Evolutionary conservation across 345 rosid genomes (phyloP).

Genomic region (Psidium friedrichsthalianum): DNA sequence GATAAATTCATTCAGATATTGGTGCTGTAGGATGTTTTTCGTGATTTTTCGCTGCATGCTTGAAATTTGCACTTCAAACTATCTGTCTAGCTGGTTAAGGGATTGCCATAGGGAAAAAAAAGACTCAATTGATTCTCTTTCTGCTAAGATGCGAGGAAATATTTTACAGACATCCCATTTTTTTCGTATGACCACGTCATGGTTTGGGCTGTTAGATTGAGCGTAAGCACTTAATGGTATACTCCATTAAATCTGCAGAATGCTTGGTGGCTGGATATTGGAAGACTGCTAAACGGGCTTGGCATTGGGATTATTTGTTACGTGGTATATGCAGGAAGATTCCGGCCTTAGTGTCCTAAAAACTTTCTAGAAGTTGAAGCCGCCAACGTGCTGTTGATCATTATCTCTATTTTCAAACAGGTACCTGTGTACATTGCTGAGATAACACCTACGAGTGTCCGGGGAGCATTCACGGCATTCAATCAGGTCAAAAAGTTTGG

Average conservation of each 20-base stretch:
- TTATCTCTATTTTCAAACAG: not conserved
- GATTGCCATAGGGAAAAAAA: not conserved
- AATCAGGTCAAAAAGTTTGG: conserved; percentile 4
- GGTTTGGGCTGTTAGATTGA: not conserved
- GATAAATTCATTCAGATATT: not conserved
- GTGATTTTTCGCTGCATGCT: not conserved
- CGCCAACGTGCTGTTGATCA: not conserved
- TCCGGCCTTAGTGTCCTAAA: not conserved
- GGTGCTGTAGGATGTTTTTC: not conserved
- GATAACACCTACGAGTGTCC: conserved; percentile 7
- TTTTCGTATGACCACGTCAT: not conserved
- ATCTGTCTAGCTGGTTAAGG: not conserved
- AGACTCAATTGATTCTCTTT: not conserved
- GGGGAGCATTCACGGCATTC: conserved; percentile 8
- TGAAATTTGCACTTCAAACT: not conserved
- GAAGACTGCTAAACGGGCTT: conserved; percentile 17
- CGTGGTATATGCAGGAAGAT: conserved; percentile 12
- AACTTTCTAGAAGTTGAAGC: not conserved
- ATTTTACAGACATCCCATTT: not conserved
- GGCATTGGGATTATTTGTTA: conserved; percentile 22
- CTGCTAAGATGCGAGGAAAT: fast-evolving
- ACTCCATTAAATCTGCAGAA: conserved; percentile 1
- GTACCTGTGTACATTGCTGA: conserved; percentile 12
- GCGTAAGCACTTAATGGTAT: not conserved
- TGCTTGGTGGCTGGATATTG: conserved; percentile 24